These are phyloP conservation scores for Rhodosporidiobolus sp. DNA, from an alignment of 768 basidiomycete genomes.

Conservation along the genomic window DNA sequence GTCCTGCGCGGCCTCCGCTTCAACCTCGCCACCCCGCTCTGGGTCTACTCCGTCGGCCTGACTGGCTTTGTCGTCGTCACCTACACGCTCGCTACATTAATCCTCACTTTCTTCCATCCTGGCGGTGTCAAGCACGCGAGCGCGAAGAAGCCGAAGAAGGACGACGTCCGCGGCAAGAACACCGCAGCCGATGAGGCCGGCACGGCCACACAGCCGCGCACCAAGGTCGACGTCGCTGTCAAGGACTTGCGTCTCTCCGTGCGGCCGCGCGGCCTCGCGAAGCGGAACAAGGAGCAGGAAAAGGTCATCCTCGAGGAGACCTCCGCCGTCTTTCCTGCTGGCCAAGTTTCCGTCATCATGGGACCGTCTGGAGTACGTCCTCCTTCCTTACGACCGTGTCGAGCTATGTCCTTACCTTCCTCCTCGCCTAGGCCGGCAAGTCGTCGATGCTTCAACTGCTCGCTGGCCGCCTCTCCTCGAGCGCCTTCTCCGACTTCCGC, in stretches of 20 bases:
- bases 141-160: constrained; percentile 27
- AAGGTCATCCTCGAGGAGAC: constrained; percentile 50
- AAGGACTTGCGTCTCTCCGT: constrained; percentile 28
- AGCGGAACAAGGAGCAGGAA: constrained; percentile 25
- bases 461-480: constrained; percentile 47
- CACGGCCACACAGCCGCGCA: constrained; percentile 37
- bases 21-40: constrained; percentile 41
- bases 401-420: constrained; percentile 11
- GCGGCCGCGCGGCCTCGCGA: background rate
- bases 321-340: constrained; percentile 48
- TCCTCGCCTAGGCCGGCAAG: constrained; percentile 45
- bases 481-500: constrained; percentile 48
- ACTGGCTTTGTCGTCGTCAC: constrained; percentile 47
- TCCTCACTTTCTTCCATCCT: constrained; percentile 48
- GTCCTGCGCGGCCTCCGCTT: constrained; percentile 51
- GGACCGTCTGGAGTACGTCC: constrained; percentile 38
- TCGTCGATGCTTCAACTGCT: constrained; percentile 51
- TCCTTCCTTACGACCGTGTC: constrained; percentile 13
- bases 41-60: constrained; percentile 43
- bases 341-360: constrained; percentile 50
- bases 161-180: constrained; percentile 23
- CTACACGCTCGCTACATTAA: constrained; percentile 46
- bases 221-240: constrained; percentile 48
- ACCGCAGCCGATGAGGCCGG: background rate
- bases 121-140: constrained; percentile 50